phyloP scores from a whole-genome alignment of 2,329 filamentous ascomycete genomes.

The Ramichloridium luteum region DNA sequence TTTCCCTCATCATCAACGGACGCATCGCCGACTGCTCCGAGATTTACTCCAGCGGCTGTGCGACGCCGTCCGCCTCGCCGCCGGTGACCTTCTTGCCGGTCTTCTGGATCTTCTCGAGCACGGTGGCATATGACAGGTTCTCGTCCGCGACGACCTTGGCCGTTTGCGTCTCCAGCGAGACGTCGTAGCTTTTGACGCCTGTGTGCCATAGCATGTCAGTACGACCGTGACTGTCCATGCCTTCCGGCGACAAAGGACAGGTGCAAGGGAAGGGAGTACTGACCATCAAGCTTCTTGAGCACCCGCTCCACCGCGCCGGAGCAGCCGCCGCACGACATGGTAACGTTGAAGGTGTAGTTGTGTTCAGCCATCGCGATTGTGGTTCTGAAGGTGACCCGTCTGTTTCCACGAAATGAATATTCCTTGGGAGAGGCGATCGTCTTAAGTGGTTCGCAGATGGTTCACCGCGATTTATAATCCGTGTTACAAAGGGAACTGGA shows the following conservation, averaged over 20 bases:
- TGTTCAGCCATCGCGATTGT: too few relatives aligned
- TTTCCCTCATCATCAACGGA: too few relatives aligned
- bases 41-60: too few relatives aligned
- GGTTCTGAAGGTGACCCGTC: too few relatives aligned
- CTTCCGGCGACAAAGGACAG: constrained; percentile 1
- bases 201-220: too few relatives aligned
- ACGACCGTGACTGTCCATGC: too few relatives aligned
- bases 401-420: too few relatives aligned
- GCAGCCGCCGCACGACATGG: constrained; percentile 93
- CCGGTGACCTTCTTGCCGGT: constrained; percentile 85
- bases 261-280: background rate
- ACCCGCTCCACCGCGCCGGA: constrained; percentile 87
- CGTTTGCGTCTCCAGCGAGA: constrained; percentile 75
- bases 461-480: too few relatives aligned
- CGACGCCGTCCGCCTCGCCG: constrained; percentile 56
- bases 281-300: constrained; percentile 54
- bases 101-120: constrained; percentile 83
- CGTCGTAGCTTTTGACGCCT: constrained; percentile 81
- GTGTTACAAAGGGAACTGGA: too few relatives aligned
- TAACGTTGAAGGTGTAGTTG: constrained; percentile 89
- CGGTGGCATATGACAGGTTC: constrained; percentile 61
- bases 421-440: too few relatives aligned
- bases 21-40: too few relatives aligned
- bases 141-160: constrained; percentile 63
- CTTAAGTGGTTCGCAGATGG: too few relatives aligned